Evolutionary conservation across 176 grass and related monocot genomes (phyloP).

Genomic region (Ensete ventricosum): DNA sequence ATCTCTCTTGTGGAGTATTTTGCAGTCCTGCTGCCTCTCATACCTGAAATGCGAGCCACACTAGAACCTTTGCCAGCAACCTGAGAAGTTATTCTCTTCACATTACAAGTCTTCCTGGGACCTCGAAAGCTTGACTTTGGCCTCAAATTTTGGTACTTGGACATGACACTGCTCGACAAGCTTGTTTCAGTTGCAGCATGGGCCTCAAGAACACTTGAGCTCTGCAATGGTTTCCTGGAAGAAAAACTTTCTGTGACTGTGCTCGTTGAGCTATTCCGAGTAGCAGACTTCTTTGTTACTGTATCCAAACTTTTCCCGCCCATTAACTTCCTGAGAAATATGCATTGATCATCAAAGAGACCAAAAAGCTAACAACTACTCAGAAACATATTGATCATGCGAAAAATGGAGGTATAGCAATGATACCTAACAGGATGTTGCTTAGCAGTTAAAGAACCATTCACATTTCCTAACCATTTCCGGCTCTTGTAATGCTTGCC

Average conservation of each 20-base stretch:
- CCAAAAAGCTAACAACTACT: not conserved
- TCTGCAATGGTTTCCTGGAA: not conserved
- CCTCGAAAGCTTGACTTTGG: not conserved
- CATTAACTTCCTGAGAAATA: slow-evolving; percentile 5
- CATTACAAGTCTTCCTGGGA: not conserved
- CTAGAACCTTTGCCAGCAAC: not conserved
- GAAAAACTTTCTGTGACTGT: not conserved
- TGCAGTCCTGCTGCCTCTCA: not conserved
- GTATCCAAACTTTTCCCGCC: not conserved
- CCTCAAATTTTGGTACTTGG: slow-evolving; percentile 3
- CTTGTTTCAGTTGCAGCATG: no score
- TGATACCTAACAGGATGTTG: slow-evolving; percentile 2
- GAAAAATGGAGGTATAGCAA: not conserved
- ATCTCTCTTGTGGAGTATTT: not conserved
- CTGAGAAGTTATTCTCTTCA: not conserved
- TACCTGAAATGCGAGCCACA: no score
- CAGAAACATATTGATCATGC: not conserved
- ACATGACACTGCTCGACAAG: not conserved
- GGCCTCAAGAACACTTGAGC: not conserved
- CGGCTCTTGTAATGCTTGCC: slow-evolving; percentile 24
- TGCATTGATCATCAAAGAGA: not conserved
- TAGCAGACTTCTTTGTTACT: not conserved
- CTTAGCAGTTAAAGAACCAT: not conserved
- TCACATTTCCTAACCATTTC: slow-evolving; percentile 2
- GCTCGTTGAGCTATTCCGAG: slow-evolving; percentile 2